Evolutionary conservation across 257 asterid genomes (phyloP).

Genomic region (Fraxinus pennsylvanica): DNA sequence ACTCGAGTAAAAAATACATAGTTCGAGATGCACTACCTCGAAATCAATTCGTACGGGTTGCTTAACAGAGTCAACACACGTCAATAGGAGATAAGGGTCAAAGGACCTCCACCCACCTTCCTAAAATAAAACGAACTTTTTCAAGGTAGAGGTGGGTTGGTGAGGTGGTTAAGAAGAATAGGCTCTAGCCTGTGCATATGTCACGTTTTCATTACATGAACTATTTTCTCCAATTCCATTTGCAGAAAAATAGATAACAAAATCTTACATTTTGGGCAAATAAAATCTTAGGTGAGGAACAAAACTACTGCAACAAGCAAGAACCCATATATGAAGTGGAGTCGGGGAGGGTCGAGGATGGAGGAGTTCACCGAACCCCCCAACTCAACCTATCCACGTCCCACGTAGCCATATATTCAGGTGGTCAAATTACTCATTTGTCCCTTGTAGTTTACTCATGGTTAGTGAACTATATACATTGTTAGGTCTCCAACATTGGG

Average conservation of each 20-base stretch:
- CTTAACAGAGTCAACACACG: not conserved
- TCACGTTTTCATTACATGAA: not conserved
- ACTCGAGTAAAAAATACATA: too few species aligned
- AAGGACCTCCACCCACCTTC: not conserved
- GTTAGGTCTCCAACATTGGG: not conserved
- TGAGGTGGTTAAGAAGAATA: not conserved
- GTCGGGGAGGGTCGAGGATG: not conserved
- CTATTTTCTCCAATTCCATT: not conserved
- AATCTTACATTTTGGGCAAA: not conserved
- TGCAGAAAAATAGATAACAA: not conserved
- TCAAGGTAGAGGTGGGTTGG: not conserved
- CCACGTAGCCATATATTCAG: not conserved
- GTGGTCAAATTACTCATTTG: not conserved
- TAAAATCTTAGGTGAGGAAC: not conserved
- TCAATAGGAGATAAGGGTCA: too few species aligned
- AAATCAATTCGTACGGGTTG: not conserved
- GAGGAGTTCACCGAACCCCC: constrained; percentile 12
- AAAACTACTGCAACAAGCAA: not conserved
- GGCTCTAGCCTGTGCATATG: not conserved
- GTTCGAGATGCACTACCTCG: not conserved
- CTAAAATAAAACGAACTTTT: not conserved
- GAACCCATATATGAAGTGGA: not conserved
- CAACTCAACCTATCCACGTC: not conserved
- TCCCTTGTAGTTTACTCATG: not conserved
- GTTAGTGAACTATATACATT: not conserved